Base-by-base conservation (phyloP, 805 yeast genomes). In the Nakazawaea pomicola region DNA sequence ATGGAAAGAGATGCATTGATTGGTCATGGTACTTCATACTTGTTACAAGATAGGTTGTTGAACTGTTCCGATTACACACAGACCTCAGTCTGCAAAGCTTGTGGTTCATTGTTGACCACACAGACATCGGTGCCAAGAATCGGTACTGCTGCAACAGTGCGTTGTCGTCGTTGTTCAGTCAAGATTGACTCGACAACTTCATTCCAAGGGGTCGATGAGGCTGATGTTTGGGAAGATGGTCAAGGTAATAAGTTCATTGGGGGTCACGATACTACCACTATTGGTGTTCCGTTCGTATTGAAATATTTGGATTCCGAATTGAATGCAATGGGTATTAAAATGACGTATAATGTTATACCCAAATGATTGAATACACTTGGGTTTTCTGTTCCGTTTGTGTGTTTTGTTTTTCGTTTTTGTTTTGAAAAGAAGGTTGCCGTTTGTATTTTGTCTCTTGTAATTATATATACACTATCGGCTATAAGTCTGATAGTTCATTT, bases 1-100 rank as follows among this genome's bases (percentile, higher is more conserved):
- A 93, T 93, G 99, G 99, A 93, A 68, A 85, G 99, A 69, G 99
- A 93, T 75, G 99, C 99, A 2, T 72, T 93, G 55, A 89, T 93
- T 62, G 99, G 98, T 45, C 99, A 93, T 59, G 99, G 99, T 65
- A 84, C 99, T 6, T 89, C 99, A 1, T 93, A 77, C 78, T 67
- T 93, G 54, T 70, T 93, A 52, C 98, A 91, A 64, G 99, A 93
- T 62, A 81, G 99, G 66, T 71, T 93, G 57, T 73, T 93, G 60
- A 93, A 93, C 67, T 89, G 96, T 58, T 85, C 95, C 6, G 99
- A 93, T 63, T 93, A 93, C 68, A 79, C 98, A 0, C 96, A 90
- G 60, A 80, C 96, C 0, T 67, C 93, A 4, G 65, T 93, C 36
- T 93, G 99, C 67, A 86, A 93, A 53, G 74, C 80, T 36, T 93